phyloP scores from a whole-genome alignment of 2,329 filamentous ascomycete genomes.

The Hypoxylon sp. region DNA sequence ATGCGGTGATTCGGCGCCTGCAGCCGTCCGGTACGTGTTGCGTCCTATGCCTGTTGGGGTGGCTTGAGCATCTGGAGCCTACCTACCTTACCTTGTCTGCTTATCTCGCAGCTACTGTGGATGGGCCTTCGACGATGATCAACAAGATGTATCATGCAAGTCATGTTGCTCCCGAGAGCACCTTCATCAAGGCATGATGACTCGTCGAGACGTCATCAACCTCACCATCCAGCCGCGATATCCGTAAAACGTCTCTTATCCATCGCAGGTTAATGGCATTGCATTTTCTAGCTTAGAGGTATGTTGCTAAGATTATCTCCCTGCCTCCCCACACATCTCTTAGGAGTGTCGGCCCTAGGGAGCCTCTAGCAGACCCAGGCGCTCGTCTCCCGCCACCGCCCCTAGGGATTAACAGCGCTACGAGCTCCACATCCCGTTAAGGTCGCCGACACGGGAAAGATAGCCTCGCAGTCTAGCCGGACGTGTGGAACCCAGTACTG shows the following conservation, averaged over 20 bases:
- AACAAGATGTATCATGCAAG: slow-evolving; percentile 38
- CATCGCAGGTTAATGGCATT: slow-evolving; percentile 1
- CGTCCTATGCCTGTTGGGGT: slow-evolving; percentile 14
- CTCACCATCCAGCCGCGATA: slow-evolving; percentile 12
- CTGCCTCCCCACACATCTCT: slow-evolving; percentile 5
- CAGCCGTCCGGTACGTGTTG: slow-evolving; percentile 32
- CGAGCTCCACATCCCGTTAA: slow-evolving; percentile 37
- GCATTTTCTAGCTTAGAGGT: neutral
- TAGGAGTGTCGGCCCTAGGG: slow-evolving; percentile 14
- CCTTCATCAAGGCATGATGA: slow-evolving; percentile 18
- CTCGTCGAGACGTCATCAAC: slow-evolving; percentile 15
- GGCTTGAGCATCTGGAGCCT: slow-evolving; percentile 21
- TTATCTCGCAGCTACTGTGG: slow-evolving; percentile 34
- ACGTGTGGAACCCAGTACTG: slow-evolving; percentile 37
- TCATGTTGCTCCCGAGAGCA: slow-evolving; percentile 34
- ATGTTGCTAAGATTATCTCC: slow-evolving; percentile 18
- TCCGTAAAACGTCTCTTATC: slow-evolving; percentile 6
- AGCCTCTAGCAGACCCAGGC: slow-evolving; percentile 20
- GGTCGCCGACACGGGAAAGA: slow-evolving; percentile 28
- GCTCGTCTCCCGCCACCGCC: slow-evolving; percentile 15
- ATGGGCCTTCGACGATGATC: slow-evolving; percentile 29
- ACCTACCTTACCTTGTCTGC: slow-evolving; percentile 21
- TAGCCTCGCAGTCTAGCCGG: slow-evolving; percentile 35
- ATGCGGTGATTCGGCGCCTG: slow-evolving; percentile 29
- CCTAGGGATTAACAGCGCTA: slow-evolving; percentile 12